phyloP scores from a whole-genome alignment of 1,284 basidiomycete genomes.

The Heimioporus punctisporus region DNA sequence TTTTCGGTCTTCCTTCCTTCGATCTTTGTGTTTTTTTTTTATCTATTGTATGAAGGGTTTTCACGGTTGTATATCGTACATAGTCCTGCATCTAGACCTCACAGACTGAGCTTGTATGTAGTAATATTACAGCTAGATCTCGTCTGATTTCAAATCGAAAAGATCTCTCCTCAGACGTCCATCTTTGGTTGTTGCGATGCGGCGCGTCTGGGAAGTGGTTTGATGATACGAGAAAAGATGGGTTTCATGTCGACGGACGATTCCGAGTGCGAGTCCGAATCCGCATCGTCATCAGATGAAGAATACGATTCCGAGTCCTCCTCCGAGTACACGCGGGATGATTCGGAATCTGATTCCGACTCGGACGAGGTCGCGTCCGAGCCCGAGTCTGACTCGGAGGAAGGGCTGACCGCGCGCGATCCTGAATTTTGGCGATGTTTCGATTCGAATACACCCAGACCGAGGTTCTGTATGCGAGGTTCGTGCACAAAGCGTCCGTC shows the following conservation, averaged over 20 bases:
- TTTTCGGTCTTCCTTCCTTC: neutral
- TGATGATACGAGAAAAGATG: slow-evolving; percentile 41
- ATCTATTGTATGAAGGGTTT: neutral
- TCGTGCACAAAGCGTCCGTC: neutral
- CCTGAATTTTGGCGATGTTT: slow-evolving; percentile 7
- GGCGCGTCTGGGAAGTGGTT: slow-evolving; percentile 43
- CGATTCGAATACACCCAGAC: slow-evolving; percentile 63
- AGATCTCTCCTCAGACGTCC: slow-evolving; percentile 9
- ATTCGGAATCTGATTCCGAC: slow-evolving; percentile 12
- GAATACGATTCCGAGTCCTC: slow-evolving; percentile 14
- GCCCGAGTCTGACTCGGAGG: slow-evolving; percentile 9
- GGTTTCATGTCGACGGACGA: slow-evolving; percentile 34
- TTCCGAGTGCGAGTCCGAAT: slow-evolving; percentile 30
- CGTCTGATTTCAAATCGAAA: neutral
- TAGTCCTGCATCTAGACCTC: neutral
- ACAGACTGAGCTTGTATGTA: too few relatives aligned
- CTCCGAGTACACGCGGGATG: slow-evolving; percentile 22
- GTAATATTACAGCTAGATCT: too few relatives aligned
- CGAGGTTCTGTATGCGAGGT: slow-evolving; percentile 51
- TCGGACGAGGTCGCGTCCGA: slow-evolving; percentile 14
- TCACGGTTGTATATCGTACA: slow-evolving; percentile 1
- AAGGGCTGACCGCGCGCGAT: slow-evolving; percentile 1
- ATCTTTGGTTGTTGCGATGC: slow-evolving; percentile 12
- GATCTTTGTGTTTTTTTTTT: neutral
- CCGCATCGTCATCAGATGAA: slow-evolving; percentile 8